Evolutionary conservation across 2,329 filamentous ascomycete genomes (phyloP), one percentile per base, ranked within the genome.

Genomic region (Drechmeria coniospora): DNA sequence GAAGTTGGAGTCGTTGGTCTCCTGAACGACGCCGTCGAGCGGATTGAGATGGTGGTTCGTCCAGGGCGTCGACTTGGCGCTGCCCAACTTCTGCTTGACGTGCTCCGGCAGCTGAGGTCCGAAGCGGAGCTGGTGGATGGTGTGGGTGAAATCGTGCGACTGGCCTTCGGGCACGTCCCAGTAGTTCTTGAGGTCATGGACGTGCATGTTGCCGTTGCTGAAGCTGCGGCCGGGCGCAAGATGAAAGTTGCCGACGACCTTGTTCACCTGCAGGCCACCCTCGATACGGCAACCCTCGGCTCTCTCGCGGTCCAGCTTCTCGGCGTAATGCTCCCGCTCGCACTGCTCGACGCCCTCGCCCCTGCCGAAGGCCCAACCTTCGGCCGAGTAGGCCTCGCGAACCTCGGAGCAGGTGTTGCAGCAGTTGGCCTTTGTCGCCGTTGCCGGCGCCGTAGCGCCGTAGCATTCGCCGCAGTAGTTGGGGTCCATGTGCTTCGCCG

Each of bases 351-450:
- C 86, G 33, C 77, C 77, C 46, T 92, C 81, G 43, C 90, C 90
- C 36, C 79, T 72, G 20, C 87, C 87, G 47, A 98, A 98, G 6
- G 84, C 86, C 90, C 90, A 98, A 15, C 80, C 72, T 37, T 73
- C 63, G 14, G 84, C 82, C 17, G 86, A 84, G 50, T 98, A 98
- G 4, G 90, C 90, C 47, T 95, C 84, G 43, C 87, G 73, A 18
- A 98, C 90, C 54, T 98, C 90, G 44, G 92, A 84, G 53, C 90
- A 98, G 24, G 84, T 94, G 53, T 90, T 92, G 57, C 90, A 98
- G 63, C 90, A 98, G 32, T 83, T 84, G n/a, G 70, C 33, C 57
- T 94, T 95, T 36, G 61, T 48, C 12, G 74, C 83, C 36, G 68
- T 76, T 11, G 61, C 35, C 0, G 90, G 87, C 2, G 83, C 48